Evolutionary conservation across 2,329 filamentous ascomycete species (phyloP).

Genomic region (Colletotrichum musicola): DNA sequence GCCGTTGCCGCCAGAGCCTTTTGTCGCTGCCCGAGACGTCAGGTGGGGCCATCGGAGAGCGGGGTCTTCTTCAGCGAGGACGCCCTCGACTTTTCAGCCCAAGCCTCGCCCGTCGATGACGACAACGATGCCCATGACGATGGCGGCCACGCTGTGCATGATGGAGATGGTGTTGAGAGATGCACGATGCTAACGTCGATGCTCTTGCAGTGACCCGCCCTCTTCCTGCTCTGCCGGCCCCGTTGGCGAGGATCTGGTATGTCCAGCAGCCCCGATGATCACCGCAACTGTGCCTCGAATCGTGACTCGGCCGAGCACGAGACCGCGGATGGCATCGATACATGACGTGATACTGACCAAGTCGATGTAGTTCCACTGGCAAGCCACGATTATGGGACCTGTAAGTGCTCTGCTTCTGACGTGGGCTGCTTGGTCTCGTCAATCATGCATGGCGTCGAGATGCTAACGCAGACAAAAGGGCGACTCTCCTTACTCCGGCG

Average conservation of each 20-base stretch:
- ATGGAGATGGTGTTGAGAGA: not conserved
- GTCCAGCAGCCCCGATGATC: conserved; percentile 55
- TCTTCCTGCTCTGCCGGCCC: conserved; percentile 99
- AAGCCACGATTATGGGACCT: conserved; percentile 99
- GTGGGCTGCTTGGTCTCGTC: not conserved
- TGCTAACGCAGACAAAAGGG: conserved; percentile 63
- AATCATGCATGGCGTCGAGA: not conserved
- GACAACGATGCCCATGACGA: conserved; percentile 7
- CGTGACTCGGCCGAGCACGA: conserved; percentile 43
- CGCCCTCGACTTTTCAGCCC: conserved; percentile 26
- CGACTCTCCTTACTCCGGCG: conserved; percentile 97
- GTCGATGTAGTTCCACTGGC: conserved; percentile 91
- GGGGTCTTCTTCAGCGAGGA: conserved; percentile 47
- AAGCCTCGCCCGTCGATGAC: not conserved
- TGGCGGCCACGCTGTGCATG: not conserved
- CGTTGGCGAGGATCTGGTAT: conserved; percentile 96
- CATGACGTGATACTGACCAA: conserved; percentile 26
- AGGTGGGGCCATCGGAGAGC: conserved; percentile 54
- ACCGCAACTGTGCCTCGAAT: conserved; percentile 26
- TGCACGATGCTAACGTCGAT: conserved; percentile 46
- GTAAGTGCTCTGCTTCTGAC: conserved; percentile 69
- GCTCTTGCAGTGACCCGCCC: conserved; percentile 83
- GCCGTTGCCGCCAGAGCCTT: conserved; percentile 9
- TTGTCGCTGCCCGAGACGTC: conserved; percentile 45
- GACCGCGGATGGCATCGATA: conserved; percentile 19